Percentiles rank a stretch among this genome's conserved stretches.
Conservation (phyloP, 768 basidiomycete species). For the Cystofilobasidium bisporidii region DNA sequence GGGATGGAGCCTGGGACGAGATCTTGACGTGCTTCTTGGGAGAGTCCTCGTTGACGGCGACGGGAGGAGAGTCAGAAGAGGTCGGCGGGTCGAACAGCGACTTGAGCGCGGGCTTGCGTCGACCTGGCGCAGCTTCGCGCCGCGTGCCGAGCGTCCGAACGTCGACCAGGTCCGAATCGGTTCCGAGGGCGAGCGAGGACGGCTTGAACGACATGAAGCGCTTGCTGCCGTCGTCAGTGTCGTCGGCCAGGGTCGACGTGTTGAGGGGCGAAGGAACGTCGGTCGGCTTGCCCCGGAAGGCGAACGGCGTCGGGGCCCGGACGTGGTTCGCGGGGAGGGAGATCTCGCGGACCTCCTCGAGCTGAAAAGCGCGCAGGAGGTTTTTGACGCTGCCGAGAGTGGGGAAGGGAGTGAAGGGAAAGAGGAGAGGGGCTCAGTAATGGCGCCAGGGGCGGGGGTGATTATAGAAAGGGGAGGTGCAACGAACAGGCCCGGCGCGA, state of each 20-base stretch:
- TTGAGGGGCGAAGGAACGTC: not conserved
- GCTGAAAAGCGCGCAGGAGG: constrained; percentile 22
- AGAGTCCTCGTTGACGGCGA: not conserved
- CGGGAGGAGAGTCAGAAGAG: too few relatives aligned
- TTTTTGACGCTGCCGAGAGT: constrained; percentile 17
- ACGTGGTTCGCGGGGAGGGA: constrained; percentile 7
- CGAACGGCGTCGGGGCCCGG: not conserved
- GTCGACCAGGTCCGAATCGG: not conserved
- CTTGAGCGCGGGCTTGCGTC: constrained; percentile 4
- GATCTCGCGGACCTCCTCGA: constrained; percentile 13
- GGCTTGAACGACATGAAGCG: not conserved
- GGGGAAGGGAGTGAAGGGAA: not conserved
- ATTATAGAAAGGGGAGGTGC: too few relatives aligned
- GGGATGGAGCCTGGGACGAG: not conserved
- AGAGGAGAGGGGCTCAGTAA: not conserved
- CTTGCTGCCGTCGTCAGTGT: not conserved
- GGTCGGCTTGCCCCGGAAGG: not conserved
- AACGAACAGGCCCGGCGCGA: constrained; percentile 6
- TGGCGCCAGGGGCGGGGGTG: not conserved
- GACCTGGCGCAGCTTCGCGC: not conserved
- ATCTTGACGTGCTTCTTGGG: constrained; percentile 12
- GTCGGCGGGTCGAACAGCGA: constrained; percentile 1
- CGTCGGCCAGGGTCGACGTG: too few relatives aligned
- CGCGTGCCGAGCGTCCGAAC: not conserved
- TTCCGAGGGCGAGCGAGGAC: not conserved